These are phyloP conservation scores for Candida broadrunensis DNA, from an alignment of 805 yeast genomes.

Conservation along the genomic window DNA sequence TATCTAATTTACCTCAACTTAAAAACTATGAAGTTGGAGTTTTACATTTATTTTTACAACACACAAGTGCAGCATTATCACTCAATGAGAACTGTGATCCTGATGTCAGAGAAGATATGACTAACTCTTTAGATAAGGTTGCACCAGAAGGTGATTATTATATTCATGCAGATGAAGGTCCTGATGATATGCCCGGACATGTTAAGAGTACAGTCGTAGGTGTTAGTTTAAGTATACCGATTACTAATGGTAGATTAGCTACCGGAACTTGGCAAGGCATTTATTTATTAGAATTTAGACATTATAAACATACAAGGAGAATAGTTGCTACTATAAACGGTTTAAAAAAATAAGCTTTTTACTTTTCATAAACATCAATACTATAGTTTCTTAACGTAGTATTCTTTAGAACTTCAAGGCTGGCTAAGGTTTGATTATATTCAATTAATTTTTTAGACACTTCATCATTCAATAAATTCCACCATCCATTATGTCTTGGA, in stretches of 20 bases:
- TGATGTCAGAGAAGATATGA: constrained; percentile 71
- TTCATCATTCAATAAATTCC: constrained; percentile 33
- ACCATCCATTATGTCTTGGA: constrained; percentile 52
- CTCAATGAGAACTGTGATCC: constrained; percentile 80
- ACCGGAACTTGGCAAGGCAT: constrained; percentile 88
- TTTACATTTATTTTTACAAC: constrained; percentile 67
- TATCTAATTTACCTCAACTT: constrained; percentile 55
- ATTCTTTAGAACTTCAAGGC: constrained; percentile 22
- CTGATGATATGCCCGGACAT: constrained; percentile 86
- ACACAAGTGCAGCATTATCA: constrained; percentile 76
- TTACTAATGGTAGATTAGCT: constrained; percentile 61
- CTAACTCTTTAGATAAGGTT: constrained; percentile 55
- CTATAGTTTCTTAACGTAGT: constrained; percentile 34
- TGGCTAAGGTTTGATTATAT: constrained; percentile 30
- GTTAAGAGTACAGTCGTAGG: constrained; percentile 62
- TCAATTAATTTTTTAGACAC: constrained; percentile 26
- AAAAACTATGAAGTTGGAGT: constrained; percentile 59
- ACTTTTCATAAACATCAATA: constrained; percentile 23
- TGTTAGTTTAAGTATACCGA: constrained; percentile 64
- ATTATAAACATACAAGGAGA: constrained; percentile 58
- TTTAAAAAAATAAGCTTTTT: constrained; percentile 19
- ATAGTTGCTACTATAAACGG: constrained; percentile 77
- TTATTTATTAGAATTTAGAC: constrained; percentile 72
- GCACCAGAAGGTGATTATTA: constrained; percentile 65
- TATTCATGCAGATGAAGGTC: constrained; percentile 70